Evolutionary conservation across 2,329 filamentous ascomycete species (phyloP), one percentile per base, ranked within the genome.

Genomic region (Neocatenulostroma microsporum): DNA sequence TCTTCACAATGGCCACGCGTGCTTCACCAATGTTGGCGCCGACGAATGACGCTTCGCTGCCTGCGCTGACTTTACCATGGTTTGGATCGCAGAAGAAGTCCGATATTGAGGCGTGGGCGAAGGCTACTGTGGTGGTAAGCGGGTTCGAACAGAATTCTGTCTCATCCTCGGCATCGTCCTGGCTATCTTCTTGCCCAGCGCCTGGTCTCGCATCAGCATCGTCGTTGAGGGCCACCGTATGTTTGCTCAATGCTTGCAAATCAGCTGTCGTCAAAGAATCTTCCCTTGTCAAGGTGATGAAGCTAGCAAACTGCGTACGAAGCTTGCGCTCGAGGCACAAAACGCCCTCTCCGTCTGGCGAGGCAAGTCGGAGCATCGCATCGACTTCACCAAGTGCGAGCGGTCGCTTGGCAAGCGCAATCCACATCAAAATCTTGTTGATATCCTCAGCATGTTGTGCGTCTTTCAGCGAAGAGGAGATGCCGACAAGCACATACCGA

Each of bases 361-460:
- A 66, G 21, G 56, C 56, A 28, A 70, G 51, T 13, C 62, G 58
- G 14, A 72, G 52, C 0, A 64, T 57, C 1, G 60, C 57, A 38
- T 71, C 68, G 3, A 71, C 45, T 34, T 68, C 62, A 19, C 63
- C 66, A 3, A 72, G 51, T 0, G 58, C 64, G 25, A 71, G 39
- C 0, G 64, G 62, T 36, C 64, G 57, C 34, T 66, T 57, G 1
- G 68, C 65, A 21, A 66, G 70, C 1, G 65, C 58, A 1, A 64
- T 58, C 68, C 69, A 72, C 8, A 57, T 54, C 3, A 72, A n/a
- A n/a, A n/a, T n/a, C n/a, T n/a, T n/a, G n/a, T n/a, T n/a, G n/a
- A n/a, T n/a, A n/a, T n/a, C n/a, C n/a, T n/a, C n/a, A n/a, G n/a
- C n/a, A n/a, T n/a, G n/a, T n/a, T n/a, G n/a, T n/a, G n/a, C n/a